Conservation (phyloP, 805 yeast species). For the Myxozyma neotropica region DNA sequence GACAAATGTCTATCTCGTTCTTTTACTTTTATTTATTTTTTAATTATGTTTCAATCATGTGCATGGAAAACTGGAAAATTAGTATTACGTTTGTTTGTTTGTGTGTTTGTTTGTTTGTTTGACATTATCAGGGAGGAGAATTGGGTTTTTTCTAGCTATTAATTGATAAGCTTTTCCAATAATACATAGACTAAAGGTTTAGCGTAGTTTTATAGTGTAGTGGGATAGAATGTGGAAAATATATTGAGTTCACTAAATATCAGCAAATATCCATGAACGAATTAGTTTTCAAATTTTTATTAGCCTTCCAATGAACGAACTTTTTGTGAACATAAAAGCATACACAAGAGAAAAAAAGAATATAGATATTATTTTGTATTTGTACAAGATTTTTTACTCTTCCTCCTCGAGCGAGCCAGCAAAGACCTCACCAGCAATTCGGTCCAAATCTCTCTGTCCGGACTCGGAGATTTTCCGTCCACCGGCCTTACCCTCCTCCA, state of each 20-base stretch:
- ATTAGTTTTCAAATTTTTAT: constrained; percentile 27
- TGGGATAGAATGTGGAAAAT: too few species aligned
- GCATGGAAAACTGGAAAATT: neutral
- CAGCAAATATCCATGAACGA: too few species aligned
- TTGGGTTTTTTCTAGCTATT: neutral
- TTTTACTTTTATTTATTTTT: too few species aligned
- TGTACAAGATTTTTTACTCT: constrained; percentile 17
- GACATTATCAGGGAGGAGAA: neutral
- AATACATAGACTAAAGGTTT: neutral
- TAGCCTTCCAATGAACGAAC: constrained; percentile 18
- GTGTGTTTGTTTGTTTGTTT: neutral
- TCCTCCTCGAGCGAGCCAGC: constrained; percentile 33
- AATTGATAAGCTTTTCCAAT: neutral
- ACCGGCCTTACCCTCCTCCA: constrained; percentile 97
- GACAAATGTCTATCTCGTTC: too few species aligned
- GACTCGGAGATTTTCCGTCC: constrained; percentile 99
- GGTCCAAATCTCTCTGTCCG: constrained; percentile 99
- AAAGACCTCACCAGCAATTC: constrained; percentile 48
- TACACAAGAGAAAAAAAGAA: neutral
- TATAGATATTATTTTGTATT: neutral
- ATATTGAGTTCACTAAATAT: too few species aligned
- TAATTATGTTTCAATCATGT: neutral
- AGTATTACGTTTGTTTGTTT: neutral
- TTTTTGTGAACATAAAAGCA: constrained; percentile 13
- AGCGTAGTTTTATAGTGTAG: neutral